These are phyloP conservation scores for Colletotrichum sp. DNA, from an alignment of 2,329 filamentous ascomycete genomes.

Conservation along the genomic window DNA sequence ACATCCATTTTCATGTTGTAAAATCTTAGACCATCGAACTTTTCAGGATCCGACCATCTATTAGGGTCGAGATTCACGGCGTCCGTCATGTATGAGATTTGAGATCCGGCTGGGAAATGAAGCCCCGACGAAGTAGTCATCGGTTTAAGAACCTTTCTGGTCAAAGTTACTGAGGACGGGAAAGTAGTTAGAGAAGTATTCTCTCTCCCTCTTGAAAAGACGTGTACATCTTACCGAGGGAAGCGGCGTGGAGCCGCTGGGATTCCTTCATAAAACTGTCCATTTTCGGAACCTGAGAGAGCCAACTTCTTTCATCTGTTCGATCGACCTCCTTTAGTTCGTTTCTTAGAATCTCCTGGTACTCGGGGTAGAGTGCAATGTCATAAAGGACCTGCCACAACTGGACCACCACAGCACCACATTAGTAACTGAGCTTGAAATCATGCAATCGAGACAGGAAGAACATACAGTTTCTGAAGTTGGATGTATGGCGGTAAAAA, in stretches of 20 bases:
- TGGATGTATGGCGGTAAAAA: neutral
- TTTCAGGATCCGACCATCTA: neutral
- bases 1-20: neutral
- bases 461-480: neutral
- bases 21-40: neutral
- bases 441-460: neutral
- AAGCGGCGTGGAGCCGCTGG: neutral
- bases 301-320: neutral
- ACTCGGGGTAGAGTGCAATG: neutral
- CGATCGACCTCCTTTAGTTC: neutral
- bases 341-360: neutral
- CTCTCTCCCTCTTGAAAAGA: neutral
- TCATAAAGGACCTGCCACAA: constrained; percentile 1
- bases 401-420: neutral
- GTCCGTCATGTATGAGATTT: neutral
- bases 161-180: neutral
- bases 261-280: constrained; percentile 8
- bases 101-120: neutral
- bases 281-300: neutral
- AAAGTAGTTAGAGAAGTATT: neutral
- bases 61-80: neutral
- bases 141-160: neutral
- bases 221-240: neutral
- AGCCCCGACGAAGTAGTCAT: neutral
- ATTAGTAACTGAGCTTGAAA: neutral